phyloP scores from a whole-genome alignment of 1,284 basidiomycete species.

The Wallemia mellicola region DNA sequence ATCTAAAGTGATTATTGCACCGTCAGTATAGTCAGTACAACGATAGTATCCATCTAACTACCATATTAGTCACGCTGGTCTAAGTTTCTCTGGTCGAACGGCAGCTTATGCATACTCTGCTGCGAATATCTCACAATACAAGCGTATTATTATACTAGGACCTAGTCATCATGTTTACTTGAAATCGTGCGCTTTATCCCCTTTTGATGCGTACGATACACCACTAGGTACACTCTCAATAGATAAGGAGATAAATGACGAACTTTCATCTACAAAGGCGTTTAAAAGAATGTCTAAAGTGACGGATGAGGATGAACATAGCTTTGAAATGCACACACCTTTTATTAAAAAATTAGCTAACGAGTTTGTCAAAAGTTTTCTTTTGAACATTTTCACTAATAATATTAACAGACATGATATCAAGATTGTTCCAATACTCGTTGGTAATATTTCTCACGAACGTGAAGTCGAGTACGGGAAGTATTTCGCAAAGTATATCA shows the following conservation, averaged over 20 bases:
- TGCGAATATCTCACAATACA: conserved; percentile 36
- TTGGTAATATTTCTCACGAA: conserved; percentile 41
- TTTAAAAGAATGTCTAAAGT: conserved; percentile 37
- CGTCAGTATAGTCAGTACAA: conserved; percentile 28
- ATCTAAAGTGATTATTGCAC: conserved; percentile 73
- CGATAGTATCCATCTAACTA: no score
- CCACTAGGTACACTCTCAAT: conserved; percentile 57
- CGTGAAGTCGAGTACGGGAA: conserved; percentile 33
- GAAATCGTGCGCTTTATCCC: conserved; percentile 54
- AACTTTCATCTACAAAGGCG: conserved; percentile 33
- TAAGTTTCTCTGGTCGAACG: conserved; percentile 69
- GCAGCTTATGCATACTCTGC: conserved; percentile 88
- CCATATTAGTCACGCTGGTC: conserved; percentile 62
- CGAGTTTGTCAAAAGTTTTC: conserved; percentile 26
- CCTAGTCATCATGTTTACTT: conserved; percentile 84
- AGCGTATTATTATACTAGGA: conserved; percentile 74
- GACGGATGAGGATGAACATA: conserved; percentile 81
- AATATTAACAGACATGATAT: conserved; percentile 31
- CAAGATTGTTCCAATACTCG: conserved; percentile 60
- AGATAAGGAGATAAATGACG: conserved; percentile 34
- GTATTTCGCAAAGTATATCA: conserved; percentile 48
- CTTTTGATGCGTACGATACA: conserved; percentile 44
- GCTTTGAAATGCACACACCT: conserved; percentile 89
- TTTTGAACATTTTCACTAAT: neutral
- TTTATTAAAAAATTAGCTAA: conserved; percentile 68